Conservation (phyloP, 768 basidiomycete species). For the Suillus clintonianus region DNA sequence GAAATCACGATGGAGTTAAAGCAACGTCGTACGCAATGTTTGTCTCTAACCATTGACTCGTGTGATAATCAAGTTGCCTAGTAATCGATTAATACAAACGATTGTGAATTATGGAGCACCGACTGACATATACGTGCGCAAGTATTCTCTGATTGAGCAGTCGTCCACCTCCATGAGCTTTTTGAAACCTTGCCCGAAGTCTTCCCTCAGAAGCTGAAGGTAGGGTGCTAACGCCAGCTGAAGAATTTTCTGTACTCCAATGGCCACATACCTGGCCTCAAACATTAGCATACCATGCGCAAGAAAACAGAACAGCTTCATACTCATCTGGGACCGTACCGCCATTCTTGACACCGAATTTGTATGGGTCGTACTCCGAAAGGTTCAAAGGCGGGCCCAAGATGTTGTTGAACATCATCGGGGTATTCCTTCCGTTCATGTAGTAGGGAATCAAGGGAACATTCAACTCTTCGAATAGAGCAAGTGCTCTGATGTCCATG, state of each 20-base stretch:
- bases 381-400: not conserved
- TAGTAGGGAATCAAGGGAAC: not conserved
- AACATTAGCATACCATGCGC: not conserved
- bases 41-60: not conserved
- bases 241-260: not conserved
- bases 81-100: not conserved
- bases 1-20: not conserved
- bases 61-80: constrained; percentile 1
- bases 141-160: not conserved
- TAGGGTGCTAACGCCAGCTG: not conserved
- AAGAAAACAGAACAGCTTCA: not conserved
- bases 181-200: not conserved
- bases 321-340: not conserved
- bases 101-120: not conserved
- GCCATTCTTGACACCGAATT: not conserved
- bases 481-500: not conserved
- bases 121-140: not conserved
- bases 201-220: not conserved
- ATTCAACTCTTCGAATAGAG: not conserved
- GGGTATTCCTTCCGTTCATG: not conserved
- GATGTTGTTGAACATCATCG: not conserved
- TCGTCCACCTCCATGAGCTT: not conserved
- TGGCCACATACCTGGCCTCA: not conserved
- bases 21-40: not conserved
- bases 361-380: not conserved